phyloP scores from a whole-genome alignment of 768 basidiomycete species.

The Amyloporia xantha region DNA sequence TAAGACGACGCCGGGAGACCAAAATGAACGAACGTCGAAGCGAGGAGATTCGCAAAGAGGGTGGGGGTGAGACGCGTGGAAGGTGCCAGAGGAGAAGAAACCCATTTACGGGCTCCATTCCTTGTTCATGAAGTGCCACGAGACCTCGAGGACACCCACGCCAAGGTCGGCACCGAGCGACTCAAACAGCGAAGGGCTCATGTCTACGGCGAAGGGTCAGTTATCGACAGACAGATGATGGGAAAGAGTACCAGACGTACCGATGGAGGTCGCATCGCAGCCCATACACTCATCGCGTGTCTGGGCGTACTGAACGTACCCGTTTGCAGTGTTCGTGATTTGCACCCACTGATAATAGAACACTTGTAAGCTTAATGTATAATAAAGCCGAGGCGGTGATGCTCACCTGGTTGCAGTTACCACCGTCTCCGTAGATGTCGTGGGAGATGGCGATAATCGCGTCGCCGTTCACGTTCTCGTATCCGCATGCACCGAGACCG shows the following conservation, averaged over 20 bases:
- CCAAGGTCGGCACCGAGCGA: constrained; percentile 37
- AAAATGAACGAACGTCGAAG: not conserved
- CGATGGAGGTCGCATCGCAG: constrained; percentile 48
- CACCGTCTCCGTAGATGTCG: constrained; percentile 44
- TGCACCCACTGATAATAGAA: constrained; percentile 42
- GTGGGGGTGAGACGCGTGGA: constrained; percentile 6
- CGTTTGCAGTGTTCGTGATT: constrained; percentile 54
- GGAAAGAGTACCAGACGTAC: constrained; percentile 31
- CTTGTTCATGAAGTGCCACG: constrained; percentile 54
- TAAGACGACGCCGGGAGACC: not conserved
- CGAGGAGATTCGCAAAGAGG: constrained; percentile 1
- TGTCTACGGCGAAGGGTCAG: constrained; percentile 35
- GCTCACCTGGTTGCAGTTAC: constrained; percentile 53
- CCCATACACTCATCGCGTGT: constrained; percentile 52
- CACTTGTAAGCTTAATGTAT: not conserved
- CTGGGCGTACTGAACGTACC: constrained; percentile 42
- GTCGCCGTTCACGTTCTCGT: constrained; percentile 39
- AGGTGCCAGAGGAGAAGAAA: not conserved
- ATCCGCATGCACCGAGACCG: constrained; percentile 60
- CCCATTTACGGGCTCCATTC: not conserved
- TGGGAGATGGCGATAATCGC: constrained; percentile 58
- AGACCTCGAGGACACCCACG: constrained; percentile 45
- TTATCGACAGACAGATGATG: not conserved
- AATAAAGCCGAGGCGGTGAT: constrained; percentile 11
- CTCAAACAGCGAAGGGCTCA: constrained; percentile 58